Percentiles rank a stretch among this genome's conserved stretches.
Conservation (phyloP, 352 stramenopile genomes). For the Stramenopiles sp. region DNA sequence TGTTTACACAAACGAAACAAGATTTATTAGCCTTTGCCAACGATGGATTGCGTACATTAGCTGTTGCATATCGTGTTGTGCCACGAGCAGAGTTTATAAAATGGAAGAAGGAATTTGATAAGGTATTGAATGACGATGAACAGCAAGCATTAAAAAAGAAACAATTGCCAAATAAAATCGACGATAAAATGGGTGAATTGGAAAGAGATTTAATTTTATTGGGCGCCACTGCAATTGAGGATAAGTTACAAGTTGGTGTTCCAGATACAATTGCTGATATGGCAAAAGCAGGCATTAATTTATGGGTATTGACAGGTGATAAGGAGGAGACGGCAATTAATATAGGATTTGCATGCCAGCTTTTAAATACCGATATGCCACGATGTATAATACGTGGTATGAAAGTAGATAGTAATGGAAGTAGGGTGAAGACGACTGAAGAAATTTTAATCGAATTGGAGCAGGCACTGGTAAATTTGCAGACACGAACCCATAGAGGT, state of each 20-base stretch:
- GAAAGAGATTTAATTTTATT: conserved; percentile 49
- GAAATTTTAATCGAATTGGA: conserved; percentile 27
- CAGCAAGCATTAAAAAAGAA: conserved; percentile 36
- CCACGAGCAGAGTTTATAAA: conserved; percentile 27
- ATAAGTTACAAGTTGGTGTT: conserved; percentile 71
- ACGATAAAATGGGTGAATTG: conserved; percentile 50
- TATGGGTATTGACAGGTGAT: conserved; percentile 80
- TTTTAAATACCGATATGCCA: conserved; percentile 35
- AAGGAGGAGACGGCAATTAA: conserved; percentile 84
- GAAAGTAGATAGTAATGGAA: neutral
- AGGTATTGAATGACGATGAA: conserved; percentile 43
- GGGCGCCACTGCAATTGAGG: conserved; percentile 72
- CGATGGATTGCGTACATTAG: conserved; percentile 57
- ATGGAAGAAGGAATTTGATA: conserved; percentile 38
- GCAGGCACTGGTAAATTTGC: conserved; percentile 8
- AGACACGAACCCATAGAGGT: conserved; percentile 10
- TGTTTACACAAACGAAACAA: neutral
- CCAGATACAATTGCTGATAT: conserved; percentile 58
- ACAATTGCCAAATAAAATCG: conserved; percentile 43
- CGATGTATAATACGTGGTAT: conserved; percentile 22
- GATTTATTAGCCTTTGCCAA: conserved; percentile 33
- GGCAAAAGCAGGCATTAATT: conserved; percentile 55
- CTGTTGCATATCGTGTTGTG: conserved; percentile 46
- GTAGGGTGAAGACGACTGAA: conserved; percentile 25
- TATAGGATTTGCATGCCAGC: conserved; percentile 64